Base-by-base conservation (phyloP, 2,329 filamentous ascomycete genomes). In the Claviceps capensis region DNA sequence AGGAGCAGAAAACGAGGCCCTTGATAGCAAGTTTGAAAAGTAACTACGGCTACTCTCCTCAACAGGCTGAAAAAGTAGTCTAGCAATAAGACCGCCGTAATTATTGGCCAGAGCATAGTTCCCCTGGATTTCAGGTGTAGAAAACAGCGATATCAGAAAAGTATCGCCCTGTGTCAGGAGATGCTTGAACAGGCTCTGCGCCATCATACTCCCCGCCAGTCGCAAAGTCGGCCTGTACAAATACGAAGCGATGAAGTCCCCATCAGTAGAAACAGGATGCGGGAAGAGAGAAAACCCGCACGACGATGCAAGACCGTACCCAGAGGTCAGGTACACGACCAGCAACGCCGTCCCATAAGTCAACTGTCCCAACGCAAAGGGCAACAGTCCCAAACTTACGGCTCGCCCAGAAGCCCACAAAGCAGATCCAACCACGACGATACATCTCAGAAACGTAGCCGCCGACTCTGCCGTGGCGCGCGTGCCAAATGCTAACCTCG, bases 81-180 rank as follows among this genome's bases (percentile, higher is more conserved):
- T 81, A 0, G 93, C 93, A 30, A 95, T 72, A 0, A 98, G 78
- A 2, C 90, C 87, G 22, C 93, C 93, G 65, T 93, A 98, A 67
- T 97, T 98, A 60, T 89, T 89, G 50, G 91, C 93, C 5, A 98
- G 76, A 0, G 90, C 88, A 63, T 97, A 98, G 38, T 88, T 82
- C 14, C 93, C 93, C 70, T 97, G 93, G 4, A 90, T 85, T 43
- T 81, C 74, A 1, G 93, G 78, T 0, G 82, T 82, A 6, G 90
- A 84, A 53, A 97, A 75, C 13, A 83, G 70, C 16, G 86, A 84
- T 56, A 98, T 84, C 48, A 97, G 81, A 59, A 97, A 79, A 1
- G 89, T 88, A 69, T 98, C 93, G 54, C 91, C 93, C 69, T 97
- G 89, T 0, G 93, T 97, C 50, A 98, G 78, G 50, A 97, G 65